Evolutionary conservation across 2,329 filamentous ascomycete species (phyloP), one percentile per base, ranked within the genome.

Genomic region (Beauveria caledonica): DNA sequence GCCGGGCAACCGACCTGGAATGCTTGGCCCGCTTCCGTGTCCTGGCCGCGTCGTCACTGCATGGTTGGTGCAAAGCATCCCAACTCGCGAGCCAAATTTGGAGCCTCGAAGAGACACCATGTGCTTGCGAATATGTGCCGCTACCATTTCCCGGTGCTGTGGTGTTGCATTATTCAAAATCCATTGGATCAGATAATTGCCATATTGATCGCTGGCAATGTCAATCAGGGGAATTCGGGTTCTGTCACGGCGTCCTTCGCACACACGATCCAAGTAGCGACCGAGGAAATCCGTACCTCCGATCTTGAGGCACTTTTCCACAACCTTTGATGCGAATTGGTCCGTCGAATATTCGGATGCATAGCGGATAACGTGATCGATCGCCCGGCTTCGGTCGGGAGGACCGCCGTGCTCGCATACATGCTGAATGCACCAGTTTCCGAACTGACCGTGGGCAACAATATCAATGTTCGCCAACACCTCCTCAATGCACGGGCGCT

Each of bases 381-480:
- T 88, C 49, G 95, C 94, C 66, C 92, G 88, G 74, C 88, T 93
- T 68, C 93, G 92, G 74, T 99, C 95, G 45, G 88, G 86, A 36
- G 92, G 89, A 61, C 88, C 88, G 55, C 95, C 93, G 71, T 99
- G 94, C 74, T 99, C 94, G 75, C 94, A 99, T 68, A 99, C 92
- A 75, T 99, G 94, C 76, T 99, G 94, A 69, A 99, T 97, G 77
- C 94, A 99, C 94, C 94, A 99, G 73, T 99, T 99, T 60, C 94
- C 94, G 71, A 99, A 99, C 72, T 99, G 94, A 27, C 94, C 94
- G 72, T 97, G 93, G 62, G 94, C 90, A 69, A 99, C 92, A 63
- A 96, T 89, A 75, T 99, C 92, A 68, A 99, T 96, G 72, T 94
- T 97, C 63, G 84, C 85, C 60, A 99, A 84, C 44, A 99, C 94